These are phyloP conservation scores for Hemileccinum hortonii DNA, from an alignment of 1,284 basidiomycete species.

Conservation along the genomic window DNA sequence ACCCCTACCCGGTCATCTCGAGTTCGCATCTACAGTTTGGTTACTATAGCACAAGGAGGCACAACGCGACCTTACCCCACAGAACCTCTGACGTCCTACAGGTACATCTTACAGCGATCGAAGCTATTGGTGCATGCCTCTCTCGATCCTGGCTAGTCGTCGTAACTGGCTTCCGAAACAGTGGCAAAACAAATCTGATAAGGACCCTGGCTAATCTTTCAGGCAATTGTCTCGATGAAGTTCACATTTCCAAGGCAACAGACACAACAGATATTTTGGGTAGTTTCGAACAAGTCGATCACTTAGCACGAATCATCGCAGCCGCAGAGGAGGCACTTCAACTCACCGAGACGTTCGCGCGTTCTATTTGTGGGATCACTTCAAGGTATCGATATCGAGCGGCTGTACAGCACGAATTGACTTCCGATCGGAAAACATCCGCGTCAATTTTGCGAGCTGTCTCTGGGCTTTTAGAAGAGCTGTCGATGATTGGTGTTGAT, in stretches of 20 bases:
- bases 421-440: slow-evolving; percentile 19
- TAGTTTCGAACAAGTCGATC: slow-evolving; percentile 90
- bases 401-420: slow-evolving; percentile 21
- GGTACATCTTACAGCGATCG: slow-evolving; percentile 65
- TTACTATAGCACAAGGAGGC: slow-evolving; percentile 54
- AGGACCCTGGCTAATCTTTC: slow-evolving; percentile 70
- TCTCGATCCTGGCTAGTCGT: slow-evolving; percentile 87
- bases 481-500: slow-evolving; percentile 14
- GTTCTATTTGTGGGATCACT: slow-evolving; percentile 37
- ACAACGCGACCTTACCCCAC: slow-evolving; percentile 38
- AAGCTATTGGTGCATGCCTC: slow-evolving; percentile 77
- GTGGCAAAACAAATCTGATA: slow-evolving; percentile 83
- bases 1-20: slow-evolving; percentile 38
- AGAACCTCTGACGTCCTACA: slow-evolving; percentile 58
- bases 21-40: slow-evolving; percentile 76
- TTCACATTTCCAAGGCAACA: slow-evolving; percentile 83
- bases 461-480: slow-evolving; percentile 25
- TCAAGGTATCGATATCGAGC: slow-evolving; percentile 24
- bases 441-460: slow-evolving; percentile 24
- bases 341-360: slow-evolving; percentile 43
- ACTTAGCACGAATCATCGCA: slow-evolving; percentile 38
- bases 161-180: slow-evolving; percentile 71
- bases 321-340: slow-evolving; percentile 42
- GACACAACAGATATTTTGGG: slow-evolving; percentile 96
- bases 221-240: slow-evolving; percentile 70